Percentiles rank a stretch among this genome's conserved stretches.
Evolutionary conservation across 179 eudicot species (phyloP).

Genomic region (Actinidia arguta): DNA sequence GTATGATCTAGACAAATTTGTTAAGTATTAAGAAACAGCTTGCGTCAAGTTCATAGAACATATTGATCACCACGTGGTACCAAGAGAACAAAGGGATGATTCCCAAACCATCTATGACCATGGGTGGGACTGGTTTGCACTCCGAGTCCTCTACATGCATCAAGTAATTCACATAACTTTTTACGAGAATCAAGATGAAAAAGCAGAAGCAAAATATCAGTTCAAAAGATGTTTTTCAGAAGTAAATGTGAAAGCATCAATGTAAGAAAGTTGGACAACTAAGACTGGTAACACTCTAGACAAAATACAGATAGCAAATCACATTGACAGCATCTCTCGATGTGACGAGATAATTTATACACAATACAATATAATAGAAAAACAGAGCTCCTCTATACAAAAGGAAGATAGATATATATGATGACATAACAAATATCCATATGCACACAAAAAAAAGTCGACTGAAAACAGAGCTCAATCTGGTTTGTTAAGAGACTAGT

Average conservation of each 20-base stretch:
- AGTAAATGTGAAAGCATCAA: background rate
- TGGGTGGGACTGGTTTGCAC: constrained; percentile 63
- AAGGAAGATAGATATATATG: background rate
- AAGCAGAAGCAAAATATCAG: background rate
- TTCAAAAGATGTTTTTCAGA: background rate
- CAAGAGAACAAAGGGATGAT: constrained; percentile 75
- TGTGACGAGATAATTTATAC: background rate
- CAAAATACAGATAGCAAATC: background rate
- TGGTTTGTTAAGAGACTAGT: background rate
- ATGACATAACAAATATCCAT: background rate
- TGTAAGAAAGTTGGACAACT: background rate
- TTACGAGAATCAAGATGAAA: constrained; percentile 61
- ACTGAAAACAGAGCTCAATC: background rate
- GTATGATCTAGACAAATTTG: no score
- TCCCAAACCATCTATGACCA: constrained; percentile 58
- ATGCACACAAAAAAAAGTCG: no score
- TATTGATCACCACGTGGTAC: constrained; percentile 62
- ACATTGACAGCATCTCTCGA: background rate
- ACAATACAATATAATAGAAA: background rate
- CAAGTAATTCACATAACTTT: constrained; percentile 59
- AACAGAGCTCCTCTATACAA: background rate
- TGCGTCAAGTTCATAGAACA: background rate
- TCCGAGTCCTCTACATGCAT: constrained; percentile 59
- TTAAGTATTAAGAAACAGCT: no score
- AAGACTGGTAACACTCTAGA: background rate